Evolutionary conservation across 352 stramenopile genomes (phyloP).

Genomic region (Phytophthora cajani): DNA sequence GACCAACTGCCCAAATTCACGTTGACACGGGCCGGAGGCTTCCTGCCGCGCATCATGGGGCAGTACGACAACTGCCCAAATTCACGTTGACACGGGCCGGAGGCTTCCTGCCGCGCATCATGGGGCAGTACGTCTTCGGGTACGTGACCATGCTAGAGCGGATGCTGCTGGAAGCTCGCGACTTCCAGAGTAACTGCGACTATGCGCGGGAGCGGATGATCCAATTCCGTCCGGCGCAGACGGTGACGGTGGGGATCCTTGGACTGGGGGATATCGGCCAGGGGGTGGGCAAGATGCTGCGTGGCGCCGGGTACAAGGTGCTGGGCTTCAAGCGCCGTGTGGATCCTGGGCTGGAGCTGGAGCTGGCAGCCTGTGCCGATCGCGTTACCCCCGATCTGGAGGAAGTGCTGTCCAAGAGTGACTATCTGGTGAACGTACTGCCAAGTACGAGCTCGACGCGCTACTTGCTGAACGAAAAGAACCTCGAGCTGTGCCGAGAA

Average conservation of each 20-base stretch:
- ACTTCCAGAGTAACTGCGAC: constrained; percentile 44
- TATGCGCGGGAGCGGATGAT: constrained; percentile 51
- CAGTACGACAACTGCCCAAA: constrained; percentile 18
- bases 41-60: constrained; percentile 60
- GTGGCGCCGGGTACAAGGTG: constrained; percentile 62
- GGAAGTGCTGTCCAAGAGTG: constrained; percentile 53
- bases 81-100: constrained; percentile 68
- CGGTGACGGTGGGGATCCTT: constrained; percentile 62
- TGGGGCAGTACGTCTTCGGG: constrained; percentile 79
- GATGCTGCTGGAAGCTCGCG: constrained; percentile 57
- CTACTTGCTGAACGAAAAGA: constrained; percentile 64
- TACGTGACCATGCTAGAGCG: constrained; percentile 64
- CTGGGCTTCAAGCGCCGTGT: constrained; percentile 73
- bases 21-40: constrained; percentile 63
- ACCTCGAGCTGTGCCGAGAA: constrained; percentile 50
- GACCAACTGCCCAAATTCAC: constrained; percentile 41
- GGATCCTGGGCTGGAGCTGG: constrained; percentile 9
- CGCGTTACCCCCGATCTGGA: constrained; percentile 57
- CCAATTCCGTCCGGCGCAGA: constrained; percentile 52
- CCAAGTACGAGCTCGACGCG: constrained; percentile 83
- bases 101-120: constrained; percentile 54
- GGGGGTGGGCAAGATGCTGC: constrained; percentile 57
- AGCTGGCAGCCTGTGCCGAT: constrained; percentile 33
- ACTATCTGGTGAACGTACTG: constrained; percentile 89
- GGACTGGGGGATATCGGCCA: constrained; percentile 72